Percentiles rank a stretch among this genome's conserved stretches.
Evolutionary conservation across 768 basidiomycete species (phyloP).

Genomic region (Trametes cubensis): DNA sequence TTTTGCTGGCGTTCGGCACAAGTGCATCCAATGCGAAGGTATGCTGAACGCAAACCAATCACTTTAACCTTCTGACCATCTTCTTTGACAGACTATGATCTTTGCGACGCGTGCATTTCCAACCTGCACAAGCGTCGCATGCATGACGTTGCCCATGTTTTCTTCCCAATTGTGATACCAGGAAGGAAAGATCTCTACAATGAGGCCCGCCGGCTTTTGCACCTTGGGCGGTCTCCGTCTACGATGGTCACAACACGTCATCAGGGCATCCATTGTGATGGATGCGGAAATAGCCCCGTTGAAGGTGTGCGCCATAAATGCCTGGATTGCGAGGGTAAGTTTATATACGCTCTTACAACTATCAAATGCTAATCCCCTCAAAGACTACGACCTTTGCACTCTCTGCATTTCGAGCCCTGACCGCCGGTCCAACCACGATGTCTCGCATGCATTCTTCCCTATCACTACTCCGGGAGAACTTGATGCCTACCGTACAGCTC

Average conservation of each 20-base stretch:
- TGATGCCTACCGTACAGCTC: not conserved
- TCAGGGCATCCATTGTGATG: slow-evolving; percentile 49
- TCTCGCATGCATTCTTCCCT: slow-evolving; percentile 29
- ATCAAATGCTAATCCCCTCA: not conserved
- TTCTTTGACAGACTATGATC: slow-evolving; percentile 26
- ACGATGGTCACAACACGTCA: not conserved
- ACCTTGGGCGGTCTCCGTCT: not conserved
- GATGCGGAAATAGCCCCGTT: slow-evolving; percentile 51
- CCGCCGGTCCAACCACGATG: slow-evolving; percentile 17
- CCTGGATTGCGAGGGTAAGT: slow-evolving; percentile 58
- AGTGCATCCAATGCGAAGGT: slow-evolving; percentile 68
- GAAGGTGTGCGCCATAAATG: slow-evolving; percentile 77
- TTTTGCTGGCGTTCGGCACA: slow-evolving; percentile 12
- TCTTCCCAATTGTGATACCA: slow-evolving; percentile 28
- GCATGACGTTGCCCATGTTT: slow-evolving; percentile 24
- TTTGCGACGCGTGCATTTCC: slow-evolving; percentile 26
- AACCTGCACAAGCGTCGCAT: slow-evolving; percentile 5
- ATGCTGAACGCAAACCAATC: not conserved
- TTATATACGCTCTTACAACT: not conserved
- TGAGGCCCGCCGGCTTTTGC: slow-evolving; percentile 6
- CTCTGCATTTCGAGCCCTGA: slow-evolving; percentile 22
- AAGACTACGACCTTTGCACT: slow-evolving; percentile 31
- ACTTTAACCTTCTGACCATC: not conserved
- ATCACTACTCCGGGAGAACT: slow-evolving; percentile 11
- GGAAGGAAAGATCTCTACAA: slow-evolving; percentile 16